Percentiles rank a stretch among this genome's conserved stretches.
Evolutionary conservation across 106 monocot genomes (phyloP).

Genomic region (Vanilla planifolia): DNA sequence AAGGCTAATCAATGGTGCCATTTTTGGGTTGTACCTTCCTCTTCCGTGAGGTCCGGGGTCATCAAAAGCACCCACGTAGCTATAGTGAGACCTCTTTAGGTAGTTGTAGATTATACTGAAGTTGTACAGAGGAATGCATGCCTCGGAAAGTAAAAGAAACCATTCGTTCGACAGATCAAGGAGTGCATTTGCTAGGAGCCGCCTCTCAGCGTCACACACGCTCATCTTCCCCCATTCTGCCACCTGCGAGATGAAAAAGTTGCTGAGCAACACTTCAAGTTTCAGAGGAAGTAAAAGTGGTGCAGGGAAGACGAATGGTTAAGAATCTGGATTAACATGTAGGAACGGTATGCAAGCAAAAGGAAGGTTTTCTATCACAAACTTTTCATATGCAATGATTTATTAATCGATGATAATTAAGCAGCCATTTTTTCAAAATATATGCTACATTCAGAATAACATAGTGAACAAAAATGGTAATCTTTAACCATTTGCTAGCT

Average conservation of each 20-base stretch:
- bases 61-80: constrained; percentile 42
- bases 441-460: too few relatives aligned
- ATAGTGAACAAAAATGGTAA: too few relatives aligned
- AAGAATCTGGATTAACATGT: too few relatives aligned
- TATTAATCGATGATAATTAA: too few relatives aligned
- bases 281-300: too few relatives aligned
- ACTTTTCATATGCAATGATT: too few relatives aligned
- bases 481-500: too few relatives aligned
- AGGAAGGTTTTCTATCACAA: too few relatives aligned
- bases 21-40: constrained; percentile 37
- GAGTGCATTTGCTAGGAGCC: constrained; percentile 73
- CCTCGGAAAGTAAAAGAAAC: constrained; percentile 59
- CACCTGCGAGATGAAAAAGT: constrained; percentile 15
- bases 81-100: constrained; percentile 31
- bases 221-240: constrained; percentile 61
- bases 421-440: too few relatives aligned
- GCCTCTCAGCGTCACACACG: constrained; percentile 65
- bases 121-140: constrained; percentile 64
- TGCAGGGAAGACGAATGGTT: too few relatives aligned
- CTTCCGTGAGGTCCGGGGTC: constrained; percentile 38
- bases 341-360: too few relatives aligned
- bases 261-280: too few relatives aligned
- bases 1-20: constrained; percentile 46
- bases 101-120: constrained; percentile 50
- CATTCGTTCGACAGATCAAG: constrained; percentile 61